Evolutionary conservation across 805 yeast genomes (phyloP).

Genomic region (Candida stauntonica): DNA sequence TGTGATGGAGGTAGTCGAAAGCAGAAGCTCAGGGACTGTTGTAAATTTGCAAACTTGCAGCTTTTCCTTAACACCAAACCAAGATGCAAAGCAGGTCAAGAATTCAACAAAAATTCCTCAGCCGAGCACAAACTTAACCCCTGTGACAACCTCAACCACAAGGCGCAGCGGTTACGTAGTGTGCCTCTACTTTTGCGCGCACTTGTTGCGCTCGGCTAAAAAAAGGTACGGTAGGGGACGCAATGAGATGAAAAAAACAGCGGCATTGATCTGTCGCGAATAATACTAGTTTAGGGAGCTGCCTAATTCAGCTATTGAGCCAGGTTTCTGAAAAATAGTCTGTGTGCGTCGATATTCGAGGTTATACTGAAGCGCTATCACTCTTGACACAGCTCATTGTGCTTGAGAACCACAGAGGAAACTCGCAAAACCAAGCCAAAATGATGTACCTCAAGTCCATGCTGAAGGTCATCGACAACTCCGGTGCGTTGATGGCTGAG

Average conservation of each 20-base stretch:
- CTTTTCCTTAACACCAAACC: too few species aligned
- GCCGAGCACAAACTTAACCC: too few species aligned
- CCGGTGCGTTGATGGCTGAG: slow-evolving; percentile 92
- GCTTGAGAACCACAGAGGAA: too few species aligned
- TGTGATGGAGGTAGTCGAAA: too few species aligned
- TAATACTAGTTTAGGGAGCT: background rate
- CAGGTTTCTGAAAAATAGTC: background rate
- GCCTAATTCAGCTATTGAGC: background rate
- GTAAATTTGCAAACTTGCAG: too few species aligned
- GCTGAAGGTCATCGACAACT: slow-evolving; percentile 88
- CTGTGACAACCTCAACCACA: background rate
- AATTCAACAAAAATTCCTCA: too few species aligned
- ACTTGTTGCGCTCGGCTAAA: background rate
- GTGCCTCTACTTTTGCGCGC: too few species aligned
- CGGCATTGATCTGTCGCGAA: background rate
- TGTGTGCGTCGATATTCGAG: too few species aligned
- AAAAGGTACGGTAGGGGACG: background rate
- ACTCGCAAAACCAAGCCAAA: slow-evolving; percentile 13
- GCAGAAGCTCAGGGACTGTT: too few species aligned
- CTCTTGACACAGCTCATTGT: too few species aligned
- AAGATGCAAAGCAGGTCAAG: too few species aligned
- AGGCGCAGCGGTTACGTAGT: background rate
- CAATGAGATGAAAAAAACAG: background rate
- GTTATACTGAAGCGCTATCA: too few species aligned
- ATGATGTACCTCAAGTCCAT: slow-evolving; percentile 90